Base-by-base conservation (phyloP, 1,139 yeast species). In the Sugiyamaella sp. region DNA sequence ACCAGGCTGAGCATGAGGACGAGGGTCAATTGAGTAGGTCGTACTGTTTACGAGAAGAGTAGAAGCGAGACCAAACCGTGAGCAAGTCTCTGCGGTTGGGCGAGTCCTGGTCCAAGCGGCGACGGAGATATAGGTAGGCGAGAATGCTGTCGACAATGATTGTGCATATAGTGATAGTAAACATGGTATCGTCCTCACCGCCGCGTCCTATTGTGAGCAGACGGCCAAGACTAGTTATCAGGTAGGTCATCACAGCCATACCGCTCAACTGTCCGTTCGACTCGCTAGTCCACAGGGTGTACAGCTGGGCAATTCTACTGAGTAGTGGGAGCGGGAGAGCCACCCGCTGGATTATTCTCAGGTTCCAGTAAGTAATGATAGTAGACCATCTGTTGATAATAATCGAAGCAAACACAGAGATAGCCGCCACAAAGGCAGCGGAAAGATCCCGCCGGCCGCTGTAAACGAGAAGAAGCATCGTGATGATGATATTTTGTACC, bases 301-400 rank as follows among this genome's bases (percentile, higher is more conserved):
- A 62, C 53, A 83, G 80, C 63, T 83, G 88, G 1, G 86, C 86
- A 32, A 82, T 58, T 64, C 81, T 82, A 46, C 84, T 75, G 17
- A 75, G 63, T 17, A 82, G 72, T 6, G 79, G 71, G 44, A 83
- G 66, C 8, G 88, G 88, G 51, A 82, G 80, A 43, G 79, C 77
- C 54, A 78, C 66, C 16, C 78, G 72, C 60, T 82, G 83, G 55
- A 83, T 72, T 1, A 68, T 56, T 16, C 68, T 42, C 38, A 75
- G 63, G 24, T 59, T 54, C 20, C 57, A 56, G 53, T 63, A 58
- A 16, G 61, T 50, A 3, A 72, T 56, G 9, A 64, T 54, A 8
- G 62, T 63, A 6, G 57, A 39, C 25, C 57, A 57, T 8, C 57
- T 57, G 51, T 63, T 59, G 51, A 59, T 33, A 45, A 60, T 52